A percentile compares a stretch with the other conserved stretches of the same genome.
Evolutionary conservation across 2,329 filamentous ascomycete species (phyloP).

Genomic region (Claviceps quebecensis): DNA sequence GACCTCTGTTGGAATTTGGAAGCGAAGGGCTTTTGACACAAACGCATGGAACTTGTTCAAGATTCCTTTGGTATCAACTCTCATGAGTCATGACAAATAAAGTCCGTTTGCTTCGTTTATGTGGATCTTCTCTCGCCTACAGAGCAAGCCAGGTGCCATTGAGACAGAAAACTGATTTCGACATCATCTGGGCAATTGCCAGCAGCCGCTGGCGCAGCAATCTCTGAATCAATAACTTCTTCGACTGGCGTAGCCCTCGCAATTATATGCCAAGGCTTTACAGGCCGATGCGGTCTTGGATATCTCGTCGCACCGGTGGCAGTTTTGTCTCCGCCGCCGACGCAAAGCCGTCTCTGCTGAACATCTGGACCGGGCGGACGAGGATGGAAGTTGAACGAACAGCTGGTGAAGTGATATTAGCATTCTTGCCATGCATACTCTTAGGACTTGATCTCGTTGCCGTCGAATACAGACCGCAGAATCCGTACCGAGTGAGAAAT

Average conservation of each 20-base stretch:
- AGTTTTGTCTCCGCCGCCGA: slow-evolving; percentile 1
- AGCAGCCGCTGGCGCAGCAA: slow-evolving; percentile 13
- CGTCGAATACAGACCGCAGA: too few species aligned
- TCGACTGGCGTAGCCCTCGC: slow-evolving; percentile 23
- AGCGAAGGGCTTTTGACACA: too few species aligned
- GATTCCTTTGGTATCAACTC: too few species aligned
- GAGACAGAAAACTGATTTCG: slow-evolving; percentile 12
- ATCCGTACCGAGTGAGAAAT: too few species aligned
- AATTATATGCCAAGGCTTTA: slow-evolving; percentile 53
- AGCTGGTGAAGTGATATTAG: slow-evolving; percentile 33
- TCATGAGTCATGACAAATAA: too few species aligned
- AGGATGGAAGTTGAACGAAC: slow-evolving; percentile 45
- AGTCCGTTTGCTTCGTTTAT: too few species aligned
- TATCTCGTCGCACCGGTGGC: slow-evolving; percentile 38
- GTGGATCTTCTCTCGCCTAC: too few species aligned
- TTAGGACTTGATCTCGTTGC: too few species aligned
- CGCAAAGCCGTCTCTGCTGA: slow-evolving; percentile 25
- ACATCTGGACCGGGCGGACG: slow-evolving; percentile 40
- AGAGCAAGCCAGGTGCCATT: too few species aligned
- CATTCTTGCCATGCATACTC: too few species aligned
- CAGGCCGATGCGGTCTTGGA: slow-evolving; percentile 49
- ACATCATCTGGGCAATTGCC: slow-evolving; percentile 14
- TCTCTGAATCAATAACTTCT: not conserved
- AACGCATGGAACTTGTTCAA: too few species aligned
- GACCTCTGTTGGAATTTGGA: too few species aligned